These are phyloP conservation scores for Grigorovia humatica DNA, from an alignment of 805 yeast genomes.

Conservation along the genomic window DNA sequence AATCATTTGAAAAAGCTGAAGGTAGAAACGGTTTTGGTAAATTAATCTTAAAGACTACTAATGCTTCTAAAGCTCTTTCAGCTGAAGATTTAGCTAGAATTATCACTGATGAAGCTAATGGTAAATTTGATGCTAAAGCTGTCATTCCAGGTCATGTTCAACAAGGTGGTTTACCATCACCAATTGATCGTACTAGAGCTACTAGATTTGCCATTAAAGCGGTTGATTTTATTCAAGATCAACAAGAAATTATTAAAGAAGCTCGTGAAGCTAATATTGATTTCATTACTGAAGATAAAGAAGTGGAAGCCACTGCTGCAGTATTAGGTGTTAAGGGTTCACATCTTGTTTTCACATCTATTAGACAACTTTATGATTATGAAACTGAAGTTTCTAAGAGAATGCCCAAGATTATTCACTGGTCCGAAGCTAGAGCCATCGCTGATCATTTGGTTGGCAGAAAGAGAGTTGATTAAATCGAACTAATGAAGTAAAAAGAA, in stretches of 20 bases:
- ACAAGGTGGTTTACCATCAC: constrained; percentile 70
- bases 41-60: constrained; percentile 54
- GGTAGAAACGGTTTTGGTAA: constrained; percentile 65
- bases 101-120: constrained; percentile 47
- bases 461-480: constrained; percentile 26
- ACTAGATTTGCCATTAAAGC: constrained; percentile 62
- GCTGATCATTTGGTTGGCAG: constrained; percentile 83
- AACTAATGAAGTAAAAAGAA: not conserved
- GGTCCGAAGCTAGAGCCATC: constrained; percentile 66
- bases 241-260: constrained; percentile 18
- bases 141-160: constrained; percentile 84
- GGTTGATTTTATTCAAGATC: constrained; percentile 52
- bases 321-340: constrained; percentile 79
- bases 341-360: constrained; percentile 61
- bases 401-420: constrained; percentile 81
- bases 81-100: constrained; percentile 65
- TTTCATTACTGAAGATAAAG: constrained; percentile 24
- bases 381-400: constrained; percentile 76
- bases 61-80: constrained; percentile 60
- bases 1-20: constrained; percentile 47
- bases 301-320: constrained; percentile 47
- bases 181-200: constrained; percentile 69
- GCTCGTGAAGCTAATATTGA: constrained; percentile 27
- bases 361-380: constrained; percentile 69
- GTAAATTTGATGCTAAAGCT: constrained; percentile 64